Evolutionary conservation across 768 basidiomycete species (phyloP).

Genomic region (Trametes villosa): DNA sequence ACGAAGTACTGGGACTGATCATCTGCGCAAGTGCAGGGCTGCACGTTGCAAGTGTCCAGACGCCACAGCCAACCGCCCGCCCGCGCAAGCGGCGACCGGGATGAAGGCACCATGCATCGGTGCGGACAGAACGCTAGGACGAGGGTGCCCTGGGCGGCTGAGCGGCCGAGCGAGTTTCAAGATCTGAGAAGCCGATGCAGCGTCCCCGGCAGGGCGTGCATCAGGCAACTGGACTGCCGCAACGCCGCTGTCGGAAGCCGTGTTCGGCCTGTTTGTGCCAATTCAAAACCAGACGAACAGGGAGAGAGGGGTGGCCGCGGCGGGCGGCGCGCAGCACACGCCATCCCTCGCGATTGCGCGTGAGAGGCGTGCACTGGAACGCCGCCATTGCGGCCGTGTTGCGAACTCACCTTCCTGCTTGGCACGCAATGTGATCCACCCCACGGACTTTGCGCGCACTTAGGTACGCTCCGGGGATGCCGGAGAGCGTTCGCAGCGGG

Average conservation of each 20-base stretch:
- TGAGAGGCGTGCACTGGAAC: not conserved
- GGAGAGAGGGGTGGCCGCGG: not conserved
- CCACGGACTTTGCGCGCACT: constrained; percentile 12
- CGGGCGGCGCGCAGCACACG: not conserved
- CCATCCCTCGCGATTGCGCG: not conserved
- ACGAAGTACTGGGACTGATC: not conserved
- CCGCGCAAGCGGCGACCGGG: constrained; percentile 6
- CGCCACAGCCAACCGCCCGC: constrained; percentile 1
- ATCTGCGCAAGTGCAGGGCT: not conserved
- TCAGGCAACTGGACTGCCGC: constrained; percentile 11
- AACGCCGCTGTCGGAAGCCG: not conserved
- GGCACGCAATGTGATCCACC: not conserved
- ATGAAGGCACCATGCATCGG: not conserved
- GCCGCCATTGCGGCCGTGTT: not conserved
- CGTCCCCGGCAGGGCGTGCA: constrained; percentile 7
- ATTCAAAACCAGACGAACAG: constrained; percentile 1
- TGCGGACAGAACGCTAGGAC: constrained; percentile 8
- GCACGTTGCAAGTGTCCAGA: not conserved
- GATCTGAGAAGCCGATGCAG: constrained; percentile 15
- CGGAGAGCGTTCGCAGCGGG: not conserved
- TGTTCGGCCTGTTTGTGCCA: not conserved
- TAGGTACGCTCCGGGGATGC: constrained; percentile 1
- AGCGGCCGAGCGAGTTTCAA: not conserved
- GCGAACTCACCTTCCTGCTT: constrained; percentile 5
- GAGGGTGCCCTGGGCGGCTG: constrained; percentile 15